Evolutionary conservation across 495 filamentous ascomycete genomes (phyloP), one percentile per base, ranked within the genome.

Genomic region (Penicillium arizonense): DNA sequence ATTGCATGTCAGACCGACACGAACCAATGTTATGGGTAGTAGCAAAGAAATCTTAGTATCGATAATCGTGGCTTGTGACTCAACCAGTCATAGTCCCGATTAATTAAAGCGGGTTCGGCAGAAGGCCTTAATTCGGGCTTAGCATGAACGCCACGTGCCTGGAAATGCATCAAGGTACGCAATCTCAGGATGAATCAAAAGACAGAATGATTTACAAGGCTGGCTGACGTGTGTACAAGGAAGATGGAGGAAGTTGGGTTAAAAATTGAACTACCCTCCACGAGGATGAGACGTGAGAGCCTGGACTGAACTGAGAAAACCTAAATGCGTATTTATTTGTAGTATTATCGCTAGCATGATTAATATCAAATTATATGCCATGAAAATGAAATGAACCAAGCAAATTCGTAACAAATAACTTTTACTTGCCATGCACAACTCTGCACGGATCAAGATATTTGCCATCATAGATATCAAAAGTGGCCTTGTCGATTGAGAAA

Each of bases 211-310:
- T 23, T 38, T 14, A 10, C 24, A 6, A 20, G 34, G 12, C 23
- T 24, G 18, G 14, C 28, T 44, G 32, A 45, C 28, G 44, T 13
- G 37, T 52, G 47, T 38, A 21, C 33, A 47, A 44, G 51, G 52
- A 18, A 59, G 37, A 39, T 42, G 28, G 57, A 26, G 30, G 36
- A 11, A 33, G 56, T 37, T 36, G 20, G 30, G 20, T 65, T 65
- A n/a, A 7, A 47, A 65, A 65, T 14, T 13, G 44, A 52, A 50
- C 62, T 35, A 46, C 47, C 43, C 53, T 49, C 51, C 56, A 63
- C 51, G 57, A 58, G 49, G 36, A 46, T 46, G 44, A 50, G 21
- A 28, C 23, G 38, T 44, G 40, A 18, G 43, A 44, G 33, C 18
- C 14, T 32, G 44, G 45, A 23, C 30, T 20, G 28, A 26, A 44